These are phyloP conservation scores for Pezicula radicicola DNA, from an alignment of 2,329 filamentous ascomycete species.

Conservation along the genomic window DNA sequence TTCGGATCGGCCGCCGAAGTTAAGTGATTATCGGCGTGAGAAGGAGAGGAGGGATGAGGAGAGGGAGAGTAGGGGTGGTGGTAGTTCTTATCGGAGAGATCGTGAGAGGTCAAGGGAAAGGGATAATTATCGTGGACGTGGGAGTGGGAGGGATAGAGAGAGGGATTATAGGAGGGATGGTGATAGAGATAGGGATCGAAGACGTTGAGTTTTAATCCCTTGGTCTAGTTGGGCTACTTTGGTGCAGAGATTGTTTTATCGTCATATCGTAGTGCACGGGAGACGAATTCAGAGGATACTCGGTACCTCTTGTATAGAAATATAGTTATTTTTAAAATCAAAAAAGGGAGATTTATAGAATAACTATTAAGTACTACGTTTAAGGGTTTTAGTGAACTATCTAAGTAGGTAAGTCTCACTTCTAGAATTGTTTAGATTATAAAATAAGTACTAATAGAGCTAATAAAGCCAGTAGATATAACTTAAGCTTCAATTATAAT, in stretches of 20 bases:
- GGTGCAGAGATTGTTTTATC: not conserved
- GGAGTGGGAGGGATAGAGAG: slow-evolving; percentile 23
- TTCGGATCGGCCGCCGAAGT: slow-evolving; percentile 40
- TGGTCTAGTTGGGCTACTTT: not conserved
- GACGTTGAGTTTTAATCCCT: not conserved
- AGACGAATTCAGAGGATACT: slow-evolving; percentile 11
- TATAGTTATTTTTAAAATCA: too few relatives aligned
- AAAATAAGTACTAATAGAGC: too few relatives aligned
- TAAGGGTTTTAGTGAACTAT: too few relatives aligned
- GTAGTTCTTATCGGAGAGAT: slow-evolving; percentile 28
- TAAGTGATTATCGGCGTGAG: slow-evolving; percentile 34
- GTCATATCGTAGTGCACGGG: slow-evolving; percentile 6
- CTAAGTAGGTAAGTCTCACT: too few relatives aligned
- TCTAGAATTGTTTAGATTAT: too few relatives aligned
- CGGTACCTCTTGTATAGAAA: too few relatives aligned
- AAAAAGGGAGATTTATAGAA: too few relatives aligned
- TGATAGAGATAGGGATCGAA: slow-evolving; percentile 19
- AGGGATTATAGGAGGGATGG: slow-evolving; percentile 32
- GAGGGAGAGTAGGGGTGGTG: slow-evolving; percentile 35
- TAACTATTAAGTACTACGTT: too few relatives aligned
- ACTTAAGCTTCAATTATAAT: too few relatives aligned
- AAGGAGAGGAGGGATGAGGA: slow-evolving; percentile 39
- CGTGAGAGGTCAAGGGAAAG: slow-evolving; percentile 13
- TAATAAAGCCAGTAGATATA: too few relatives aligned
- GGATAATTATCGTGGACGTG: slow-evolving; percentile 23